Conservation (phyloP, 2,329 filamentous ascomycete species). For the Cytospora schulzeri region DNA sequence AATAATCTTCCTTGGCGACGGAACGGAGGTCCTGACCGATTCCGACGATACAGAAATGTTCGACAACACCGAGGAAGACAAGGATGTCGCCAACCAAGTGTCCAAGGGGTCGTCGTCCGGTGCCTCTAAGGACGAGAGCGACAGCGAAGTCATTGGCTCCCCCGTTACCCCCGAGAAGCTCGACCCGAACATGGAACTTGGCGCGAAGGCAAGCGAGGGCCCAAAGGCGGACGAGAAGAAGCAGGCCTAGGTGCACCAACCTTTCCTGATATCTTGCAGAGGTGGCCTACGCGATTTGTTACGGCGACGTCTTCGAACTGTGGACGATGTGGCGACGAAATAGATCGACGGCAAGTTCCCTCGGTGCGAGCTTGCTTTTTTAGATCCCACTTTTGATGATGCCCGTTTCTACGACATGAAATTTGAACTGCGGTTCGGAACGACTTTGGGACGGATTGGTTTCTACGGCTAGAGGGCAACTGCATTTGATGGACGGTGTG, state of each 20-base stretch:
- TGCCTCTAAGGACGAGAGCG: conserved; percentile 32
- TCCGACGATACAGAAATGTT: conserved; percentile 93
- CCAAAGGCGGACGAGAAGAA: conserved; percentile 23
- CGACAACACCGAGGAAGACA: conserved; percentile 81
- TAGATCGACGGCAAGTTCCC: neutral
- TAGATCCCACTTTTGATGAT: conserved; percentile 3
- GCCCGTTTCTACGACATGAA: neutral
- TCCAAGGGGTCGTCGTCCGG: conserved; percentile 57
- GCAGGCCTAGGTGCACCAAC: conserved; percentile 9
- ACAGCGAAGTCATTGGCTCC: conserved; percentile 26
- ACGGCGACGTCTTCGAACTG: neutral
- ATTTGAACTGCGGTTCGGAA: conserved; percentile 11
- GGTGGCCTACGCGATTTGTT: neutral
- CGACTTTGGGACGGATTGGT: conserved; percentile 15
- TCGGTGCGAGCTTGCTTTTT: neutral
- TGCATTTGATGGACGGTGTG: conserved; percentile 23
- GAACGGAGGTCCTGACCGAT: conserved; percentile 87
- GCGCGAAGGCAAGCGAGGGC: conserved; percentile 15
- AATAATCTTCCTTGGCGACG: conserved; percentile 94
- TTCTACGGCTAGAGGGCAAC: conserved; percentile 18
- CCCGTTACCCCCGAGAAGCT: conserved; percentile 29
- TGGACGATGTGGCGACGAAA: neutral
- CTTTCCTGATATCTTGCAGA: neutral
- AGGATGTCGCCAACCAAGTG: conserved; percentile 83
- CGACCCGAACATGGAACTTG: conserved; percentile 25